These are phyloP conservation scores for Zygoascus ofunaensis DNA, from an alignment of 805 yeast genomes.

Conservation along the genomic window DNA sequence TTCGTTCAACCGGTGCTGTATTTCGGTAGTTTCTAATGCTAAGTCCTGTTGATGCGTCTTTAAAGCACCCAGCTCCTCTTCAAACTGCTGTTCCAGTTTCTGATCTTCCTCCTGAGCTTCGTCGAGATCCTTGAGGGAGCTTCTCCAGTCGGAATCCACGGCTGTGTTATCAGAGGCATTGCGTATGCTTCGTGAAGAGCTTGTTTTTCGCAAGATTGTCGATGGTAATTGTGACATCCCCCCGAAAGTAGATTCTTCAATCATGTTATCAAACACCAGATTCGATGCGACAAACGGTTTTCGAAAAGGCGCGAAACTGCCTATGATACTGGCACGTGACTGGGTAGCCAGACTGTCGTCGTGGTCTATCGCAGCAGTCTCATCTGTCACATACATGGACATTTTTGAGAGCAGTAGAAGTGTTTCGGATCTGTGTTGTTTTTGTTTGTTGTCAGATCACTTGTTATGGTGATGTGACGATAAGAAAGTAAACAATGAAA, in stretches of 20 bases:
- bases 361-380: not conserved
- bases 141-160: not conserved
- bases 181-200: not conserved
- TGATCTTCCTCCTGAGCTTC: not conserved
- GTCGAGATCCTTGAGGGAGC: not conserved
- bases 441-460: too few species aligned
- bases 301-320: not conserved
- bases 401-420: too few species aligned
- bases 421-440: too few species aligned
- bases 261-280: not conserved
- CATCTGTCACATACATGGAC: not conserved
- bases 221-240: not conserved
- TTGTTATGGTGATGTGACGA: too few species aligned
- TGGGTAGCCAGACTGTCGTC: not conserved
- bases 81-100: not conserved
- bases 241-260: not conserved
- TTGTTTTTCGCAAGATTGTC: not conserved
- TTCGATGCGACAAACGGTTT: not conserved
- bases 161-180: not conserved
- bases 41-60: too few species aligned
- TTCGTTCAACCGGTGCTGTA: not conserved
- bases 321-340: not conserved
- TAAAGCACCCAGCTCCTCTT: too few species aligned
- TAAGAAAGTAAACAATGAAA: too few species aligned
- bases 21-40: too few species aligned